phyloP scores from a whole-genome alignment of 1,284 basidiomycete genomes.

The Rhodotorula sp. region DNA sequence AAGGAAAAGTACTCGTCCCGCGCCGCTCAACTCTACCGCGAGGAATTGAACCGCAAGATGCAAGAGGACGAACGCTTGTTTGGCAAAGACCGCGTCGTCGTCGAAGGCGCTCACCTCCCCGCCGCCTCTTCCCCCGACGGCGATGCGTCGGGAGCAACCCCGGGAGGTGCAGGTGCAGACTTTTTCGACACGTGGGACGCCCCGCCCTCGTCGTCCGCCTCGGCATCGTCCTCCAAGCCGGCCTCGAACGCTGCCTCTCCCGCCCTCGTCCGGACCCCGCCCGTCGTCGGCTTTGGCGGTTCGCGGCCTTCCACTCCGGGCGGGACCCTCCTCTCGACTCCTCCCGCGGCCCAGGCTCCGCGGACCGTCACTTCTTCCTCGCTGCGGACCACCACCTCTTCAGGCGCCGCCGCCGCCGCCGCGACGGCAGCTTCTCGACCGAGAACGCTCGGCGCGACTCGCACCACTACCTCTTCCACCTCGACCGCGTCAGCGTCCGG shows the following conservation, averaged over 20 bases:
- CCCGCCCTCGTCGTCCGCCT: slow-evolving; percentile 50
- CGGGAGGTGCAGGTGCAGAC: slow-evolving; percentile 54
- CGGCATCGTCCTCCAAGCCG: slow-evolving; percentile 33
- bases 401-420: slow-evolving; percentile 43
- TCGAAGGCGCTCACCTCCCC: slow-evolving; percentile 67
- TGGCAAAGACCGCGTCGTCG: slow-evolving; percentile 66
- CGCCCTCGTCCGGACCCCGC: slow-evolving; percentile 25
- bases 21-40: slow-evolving; percentile 84
- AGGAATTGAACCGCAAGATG: slow-evolving; percentile 80
- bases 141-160: slow-evolving; percentile 40
- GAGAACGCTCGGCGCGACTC: slow-evolving; percentile 47
- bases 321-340: slow-evolving; percentile 47
- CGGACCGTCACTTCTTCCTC: slow-evolving; percentile 55
- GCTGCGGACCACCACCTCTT: slow-evolving; percentile 54
- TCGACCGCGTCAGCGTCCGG: slow-evolving; percentile 29
- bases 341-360: slow-evolving; percentile 40
- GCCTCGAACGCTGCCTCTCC: slow-evolving; percentile 53
- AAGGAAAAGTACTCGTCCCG: slow-evolving; percentile 76
- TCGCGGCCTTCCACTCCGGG: slow-evolving; percentile 27
- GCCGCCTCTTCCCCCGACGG: slow-evolving; percentile 39
- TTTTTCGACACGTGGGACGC: slow-evolving; percentile 98
- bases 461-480: slow-evolving; percentile 41
- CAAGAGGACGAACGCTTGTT: slow-evolving; percentile 72
- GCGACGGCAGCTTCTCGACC: slow-evolving; percentile 34
- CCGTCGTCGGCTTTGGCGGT: slow-evolving; percentile 23